Base-by-base conservation (phyloP, 441 rosid species). In the Pelargonium fulgidum region DNA sequence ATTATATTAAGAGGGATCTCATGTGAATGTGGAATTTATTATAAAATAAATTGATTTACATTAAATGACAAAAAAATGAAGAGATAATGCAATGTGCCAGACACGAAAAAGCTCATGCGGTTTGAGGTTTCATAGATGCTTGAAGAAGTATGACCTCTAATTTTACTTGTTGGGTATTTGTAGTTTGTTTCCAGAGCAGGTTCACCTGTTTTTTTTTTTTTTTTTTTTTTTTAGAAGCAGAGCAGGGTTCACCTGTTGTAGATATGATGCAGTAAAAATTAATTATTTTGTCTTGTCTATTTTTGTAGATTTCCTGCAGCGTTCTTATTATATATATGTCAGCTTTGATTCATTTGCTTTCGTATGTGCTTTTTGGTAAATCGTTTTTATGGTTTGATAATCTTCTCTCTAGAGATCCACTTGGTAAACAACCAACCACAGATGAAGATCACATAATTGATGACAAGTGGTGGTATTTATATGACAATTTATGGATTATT, bases 401-500 rank as follows among this genome's bases (percentile, higher is more conserved):
- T 76, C 68, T 74, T n/a, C 10, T 70, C 70, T 48, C 68, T 78
- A 89, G 99, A 70, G 81, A 80, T 76, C 78, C 74, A 67, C 77
- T 74, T 74, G 72, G 62, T 76, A 81, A 76, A 73, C 85, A 76
- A 68, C 78, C 80, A 68, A 73, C 78, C 72, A 62, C 84, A 69
- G 67, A 71, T 73, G 87, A 82, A 72, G 88, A 79, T 72, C 79
- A 73, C 44, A 66, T 80, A 73, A 79, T 79, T 64, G 79, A 83
- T 79, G 89, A 86, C 68, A 84, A 81, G 70, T 89, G 97, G 98
- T 95, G 99, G 99, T 78, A 83, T 78, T 73, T 92, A 70, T 92
- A 92, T 79, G 98, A 92, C 79, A 87, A 86, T 84, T 71, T 95
- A 83, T 95, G 99, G 98, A 81, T 83, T 66, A 77, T 92, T 69